Evolutionary conservation across 2,329 filamentous ascomycete species (phyloP).

Genomic region (Pseudogymnoascus sp.): DNA sequence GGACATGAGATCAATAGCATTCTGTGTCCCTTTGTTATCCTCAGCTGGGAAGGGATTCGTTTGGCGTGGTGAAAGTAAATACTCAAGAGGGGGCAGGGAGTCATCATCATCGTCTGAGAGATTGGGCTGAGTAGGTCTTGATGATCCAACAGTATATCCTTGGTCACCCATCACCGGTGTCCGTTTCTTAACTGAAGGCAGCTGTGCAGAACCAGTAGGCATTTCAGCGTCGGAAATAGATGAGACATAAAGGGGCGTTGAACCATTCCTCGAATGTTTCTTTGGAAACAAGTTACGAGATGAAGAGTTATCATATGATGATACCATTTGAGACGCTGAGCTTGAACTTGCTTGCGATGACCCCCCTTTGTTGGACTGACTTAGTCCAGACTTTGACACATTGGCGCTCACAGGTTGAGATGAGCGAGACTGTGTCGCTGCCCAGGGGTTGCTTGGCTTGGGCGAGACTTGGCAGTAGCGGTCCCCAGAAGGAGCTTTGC

Average conservation of each 20-base stretch:
- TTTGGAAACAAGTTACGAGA: background rate
- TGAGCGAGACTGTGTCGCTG: background rate
- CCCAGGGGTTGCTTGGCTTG: background rate
- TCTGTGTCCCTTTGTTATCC: background rate
- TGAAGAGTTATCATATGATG: background rate
- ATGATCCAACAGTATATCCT: background rate
- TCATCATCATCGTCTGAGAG: background rate
- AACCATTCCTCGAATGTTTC: background rate
- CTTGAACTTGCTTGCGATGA: slow-evolving; percentile 1
- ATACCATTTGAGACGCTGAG: background rate
- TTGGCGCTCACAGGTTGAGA: background rate
- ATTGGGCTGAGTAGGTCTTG: background rate
- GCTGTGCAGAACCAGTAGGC: background rate
- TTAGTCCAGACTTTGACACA: background rate
- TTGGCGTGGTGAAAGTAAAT: background rate
- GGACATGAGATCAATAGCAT: background rate
- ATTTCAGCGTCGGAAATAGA: background rate
- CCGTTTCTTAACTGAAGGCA: background rate
- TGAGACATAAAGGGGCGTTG: background rate
- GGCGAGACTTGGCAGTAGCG: background rate
- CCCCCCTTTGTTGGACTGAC: background rate
- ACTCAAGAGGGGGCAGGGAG: background rate
- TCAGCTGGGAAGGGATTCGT: background rate
- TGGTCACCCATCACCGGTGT: background rate
- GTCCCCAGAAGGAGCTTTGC: background rate